Evolutionary conservation across 106 monocot genomes (phyloP), one percentile per base, ranked within the genome.

Genomic region (Chionographis japonica): DNA sequence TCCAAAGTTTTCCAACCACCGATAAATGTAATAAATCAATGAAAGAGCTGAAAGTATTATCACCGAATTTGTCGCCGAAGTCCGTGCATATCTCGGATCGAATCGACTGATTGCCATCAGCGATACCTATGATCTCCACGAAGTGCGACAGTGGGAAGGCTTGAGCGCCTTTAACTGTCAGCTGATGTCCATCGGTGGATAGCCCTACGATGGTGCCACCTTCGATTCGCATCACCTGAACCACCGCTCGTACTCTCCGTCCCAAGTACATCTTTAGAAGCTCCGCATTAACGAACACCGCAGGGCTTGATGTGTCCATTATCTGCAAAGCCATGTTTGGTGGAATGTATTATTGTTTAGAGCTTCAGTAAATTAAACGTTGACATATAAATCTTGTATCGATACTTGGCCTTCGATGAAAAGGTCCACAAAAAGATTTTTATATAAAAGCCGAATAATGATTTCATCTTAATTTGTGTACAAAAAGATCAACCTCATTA

Each of bases 281-380:
- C 54, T 95, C 95, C 12, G 72, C 86, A 52, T 91, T 95, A 14
- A 88, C 88, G 58, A 95, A 82, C 3, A 73, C 83, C n/a, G 95
- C 95, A 67, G 95, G 95, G 54, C 86, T 86, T 3, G 95, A 88
- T 7, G 88, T 86, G 40, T 95, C 88, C 95, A 95, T 91, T 67
- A n/a, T 54, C 74, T 68, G 62, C 70, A 83, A 50, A 55, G 52
- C 14, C 46, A 46, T 46, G 46, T 46, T 46, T 46, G 46, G 9
- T 46, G 46, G 46, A 46, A 46, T 46, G 2, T 46, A 1, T 6
- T 10, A 46, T 46, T 10, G 9, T 46, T 10, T 46, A 46, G 2
- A 46, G 9, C 46, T 46, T 27, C 27, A 27, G 27, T 27, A 27
- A 27, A 27, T 27, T 27, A 27, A 27, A 27, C 27, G 27, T 27